These are phyloP conservation scores for Caryopteris hybrid DNA, from an alignment of 305 asterid genomes.

Conservation along the genomic window DNA sequence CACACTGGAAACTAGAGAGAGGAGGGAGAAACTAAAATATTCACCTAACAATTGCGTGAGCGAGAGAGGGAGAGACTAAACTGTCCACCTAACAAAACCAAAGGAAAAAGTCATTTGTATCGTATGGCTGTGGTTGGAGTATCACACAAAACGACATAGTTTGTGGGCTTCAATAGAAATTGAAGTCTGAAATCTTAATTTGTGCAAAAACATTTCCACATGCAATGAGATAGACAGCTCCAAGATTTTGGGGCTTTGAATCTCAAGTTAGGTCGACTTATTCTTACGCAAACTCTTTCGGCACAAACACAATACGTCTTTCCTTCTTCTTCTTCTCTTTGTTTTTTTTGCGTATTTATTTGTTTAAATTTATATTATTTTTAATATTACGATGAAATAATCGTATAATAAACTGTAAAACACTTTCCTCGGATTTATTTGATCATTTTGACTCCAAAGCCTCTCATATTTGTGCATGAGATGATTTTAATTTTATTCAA, in stretches of 20 bases:
- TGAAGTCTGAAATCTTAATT: not conserved
- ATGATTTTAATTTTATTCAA: no score
- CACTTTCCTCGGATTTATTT: no score
- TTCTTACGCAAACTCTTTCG: not conserved
- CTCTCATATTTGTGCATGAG: no score
- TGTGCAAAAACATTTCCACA: not conserved
- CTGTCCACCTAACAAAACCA: not conserved
- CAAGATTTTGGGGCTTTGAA: conserved; percentile 3
- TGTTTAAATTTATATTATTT: no score
- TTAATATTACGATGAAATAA: no score
- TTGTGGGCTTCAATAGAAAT: not conserved
- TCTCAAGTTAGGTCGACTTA: not conserved
- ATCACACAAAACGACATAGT: conserved; percentile 17
- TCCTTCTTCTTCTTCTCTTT: not conserved
- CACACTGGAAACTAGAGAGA: no score
- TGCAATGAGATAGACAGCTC: not conserved
- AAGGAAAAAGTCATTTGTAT: not conserved
- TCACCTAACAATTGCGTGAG: no score
- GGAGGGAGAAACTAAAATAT: no score
- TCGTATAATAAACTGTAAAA: no score
- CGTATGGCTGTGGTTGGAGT: not conserved
- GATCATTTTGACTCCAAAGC: no score
- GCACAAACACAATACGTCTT: conserved; percentile 3
- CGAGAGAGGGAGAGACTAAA: no score
- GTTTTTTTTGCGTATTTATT: no score